Base-by-base conservation (phyloP, 129 eudicot species). In the Saposhnikovia divaricata region DNA sequence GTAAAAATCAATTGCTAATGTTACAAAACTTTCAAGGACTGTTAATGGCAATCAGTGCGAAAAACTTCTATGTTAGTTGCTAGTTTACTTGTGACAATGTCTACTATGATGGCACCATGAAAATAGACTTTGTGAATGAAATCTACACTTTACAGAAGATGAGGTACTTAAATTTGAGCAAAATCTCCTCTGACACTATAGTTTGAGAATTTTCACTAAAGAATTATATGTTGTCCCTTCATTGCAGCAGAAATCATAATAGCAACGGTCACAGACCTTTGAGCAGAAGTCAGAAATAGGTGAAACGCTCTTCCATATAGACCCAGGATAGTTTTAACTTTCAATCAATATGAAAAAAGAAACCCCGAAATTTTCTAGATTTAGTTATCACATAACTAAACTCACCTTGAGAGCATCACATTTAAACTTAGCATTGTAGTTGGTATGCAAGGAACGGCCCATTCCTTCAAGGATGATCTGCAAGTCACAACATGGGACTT, bases 391-490 rank as follows among this genome's bases (percentile, higher is more conserved):
- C 71, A 77, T 9, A 43, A 63, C 39, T 14, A 65, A 7, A 43
- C 28, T 13, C 68, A 92, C 99, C 99, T 95, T 92, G 13, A 95
- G 84, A 83, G 99, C 89, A 68, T 95, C 99, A 77, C 97, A 95
- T 72, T 86, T 89, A 81, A 95, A 95, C 84, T 81, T 85, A 25
- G 91, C 99, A 72, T 95, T 95, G 80, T 74, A 92, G 87, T 95
- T 95, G 45, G 99, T 95, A 84, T 92, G 97, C 79, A 95, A 79
- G 9, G 99, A 70, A 16, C 99, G 89, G 7, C 99, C 99, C 99
- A 95, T 95, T n/a, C 99, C 99, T 90, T 95, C 99, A 86, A 95
- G 90, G 76, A 95, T 86, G 45, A 95, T 83, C 99, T 95, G 84
- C 84, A 83, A 0, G 27, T n/a, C 48, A 80, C 77, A 79, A 73